phyloP scores from a whole-genome alignment of 352 stramenopile genomes.

The Vaucheria bursata region DNA sequence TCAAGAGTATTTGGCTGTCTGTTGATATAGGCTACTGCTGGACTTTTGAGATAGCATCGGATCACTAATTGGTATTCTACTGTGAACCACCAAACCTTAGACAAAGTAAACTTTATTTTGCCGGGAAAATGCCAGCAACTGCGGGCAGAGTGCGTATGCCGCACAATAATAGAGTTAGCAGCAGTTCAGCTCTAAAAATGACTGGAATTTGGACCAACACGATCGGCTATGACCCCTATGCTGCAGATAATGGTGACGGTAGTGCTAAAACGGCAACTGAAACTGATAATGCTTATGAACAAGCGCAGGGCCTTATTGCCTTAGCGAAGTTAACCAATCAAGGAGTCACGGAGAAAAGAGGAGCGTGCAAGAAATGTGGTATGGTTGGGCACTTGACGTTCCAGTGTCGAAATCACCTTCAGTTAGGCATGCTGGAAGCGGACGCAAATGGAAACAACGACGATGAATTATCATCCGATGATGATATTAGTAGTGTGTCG shows the following conservation, averaged over 20 bases:
- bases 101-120: too few species aligned
- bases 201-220: slow-evolving; percentile 91
- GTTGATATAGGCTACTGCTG: too few species aligned
- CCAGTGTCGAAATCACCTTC: slow-evolving; percentile 68
- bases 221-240: slow-evolving; percentile 90
- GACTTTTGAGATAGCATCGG: too few species aligned
- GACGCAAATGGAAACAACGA: neutral
- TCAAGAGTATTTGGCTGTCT: too few species aligned
- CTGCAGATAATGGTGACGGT: slow-evolving; percentile 55
- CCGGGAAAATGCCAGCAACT: slow-evolving; percentile 72
- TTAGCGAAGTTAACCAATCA: slow-evolving; percentile 87
- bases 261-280: slow-evolving; percentile 50
- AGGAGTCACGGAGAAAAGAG: slow-evolving; percentile 53
- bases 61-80: too few species aligned
- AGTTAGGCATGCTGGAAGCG: slow-evolving; percentile 28
- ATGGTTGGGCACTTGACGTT: slow-evolving; percentile 80
- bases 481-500: slow-evolving; percentile 42
- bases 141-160: slow-evolving; percentile 82
- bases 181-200: slow-evolving; percentile 81
- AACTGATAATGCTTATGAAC: slow-evolving; percentile 66
- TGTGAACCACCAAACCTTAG: too few species aligned
- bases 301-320: slow-evolving; percentile 80
- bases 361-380: slow-evolving; percentile 57
- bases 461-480: slow-evolving; percentile 16
- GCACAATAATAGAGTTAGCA: slow-evolving; percentile 93